A percentile compares a stretch with the other conserved stretches of the same genome.
Evolutionary conservation across 2,329 filamentous ascomycete genomes (phyloP).

Genomic region (Metarhizium guizhouense): DNA sequence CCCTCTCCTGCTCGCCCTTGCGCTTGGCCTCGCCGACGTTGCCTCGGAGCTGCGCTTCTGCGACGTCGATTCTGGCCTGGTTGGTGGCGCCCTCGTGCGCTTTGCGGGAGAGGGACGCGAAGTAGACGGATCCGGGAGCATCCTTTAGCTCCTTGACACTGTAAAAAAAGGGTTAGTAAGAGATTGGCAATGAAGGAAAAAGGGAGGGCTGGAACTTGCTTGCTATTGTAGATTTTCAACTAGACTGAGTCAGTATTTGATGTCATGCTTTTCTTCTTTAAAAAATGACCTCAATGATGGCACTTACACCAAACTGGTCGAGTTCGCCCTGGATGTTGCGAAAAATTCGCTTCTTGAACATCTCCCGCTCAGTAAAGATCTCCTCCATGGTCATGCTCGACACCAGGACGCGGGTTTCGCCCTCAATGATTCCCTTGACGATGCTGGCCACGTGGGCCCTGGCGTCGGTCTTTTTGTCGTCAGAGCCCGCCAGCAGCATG

Average conservation of each 20-base stretch:
- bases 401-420: slow-evolving; percentile 75
- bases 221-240: slow-evolving; percentile 61
- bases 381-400: slow-evolving; percentile 91
- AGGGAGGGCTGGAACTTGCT: slow-evolving; percentile 21
- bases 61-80: slow-evolving; percentile 62
- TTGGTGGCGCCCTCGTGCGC: slow-evolving; percentile 80
- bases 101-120: slow-evolving; percentile 71
- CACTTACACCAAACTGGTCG: slow-evolving; percentile 48
- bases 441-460: slow-evolving; percentile 68
- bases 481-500: slow-evolving; percentile 65
- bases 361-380: slow-evolving; percentile 68
- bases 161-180: background rate
- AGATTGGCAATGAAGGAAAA: background rate
- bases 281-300: background rate
- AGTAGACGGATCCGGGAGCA: slow-evolving; percentile 73
- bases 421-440: slow-evolving; percentile 84
- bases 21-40: slow-evolving; percentile 72
- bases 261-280: background rate
- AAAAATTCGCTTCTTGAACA: slow-evolving; percentile 70
- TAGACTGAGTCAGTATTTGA: slow-evolving; percentile 29
- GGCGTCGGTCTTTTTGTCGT: slow-evolving; percentile 28
- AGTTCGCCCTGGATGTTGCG: slow-evolving; percentile 71
- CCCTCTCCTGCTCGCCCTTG: slow-evolving; percentile 71
- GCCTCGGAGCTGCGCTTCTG: slow-evolving; percentile 54
- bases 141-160: slow-evolving; percentile 73